Percentiles rank a stretch among this genome's conserved stretches.
Conservation (phyloP, 345 rosid species). For the Eucalyptus tenuipes region DNA sequence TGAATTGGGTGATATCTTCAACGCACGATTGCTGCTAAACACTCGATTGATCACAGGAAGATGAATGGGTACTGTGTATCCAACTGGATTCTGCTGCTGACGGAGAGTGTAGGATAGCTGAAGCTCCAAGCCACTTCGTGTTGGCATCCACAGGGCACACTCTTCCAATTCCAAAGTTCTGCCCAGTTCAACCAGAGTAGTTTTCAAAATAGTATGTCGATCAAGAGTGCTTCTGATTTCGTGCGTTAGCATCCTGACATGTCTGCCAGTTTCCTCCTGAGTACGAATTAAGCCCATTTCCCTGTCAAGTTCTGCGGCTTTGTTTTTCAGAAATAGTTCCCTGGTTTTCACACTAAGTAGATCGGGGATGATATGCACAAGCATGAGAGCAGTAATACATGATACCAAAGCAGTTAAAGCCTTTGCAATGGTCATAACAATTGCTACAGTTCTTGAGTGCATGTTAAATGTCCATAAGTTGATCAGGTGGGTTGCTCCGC, state of each 20-base stretch:
- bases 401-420: constrained; percentile 84
- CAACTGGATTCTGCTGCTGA: constrained; percentile 93
- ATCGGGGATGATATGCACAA: constrained; percentile 96
- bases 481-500: constrained; percentile 96
- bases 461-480: constrained; percentile 80
- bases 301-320: constrained; percentile 95
- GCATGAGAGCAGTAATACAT: constrained; percentile 93
- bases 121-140: constrained; percentile 87
- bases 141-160: constrained; percentile 99
- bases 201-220: constrained; percentile 80
- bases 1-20: constrained; percentile 79
- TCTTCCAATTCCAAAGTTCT: constrained; percentile 87
- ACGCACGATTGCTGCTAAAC: constrained; percentile 55
- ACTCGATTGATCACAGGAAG: constrained; percentile 91
- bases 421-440: constrained; percentile 77
- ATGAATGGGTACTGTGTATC: constrained; percentile 90
- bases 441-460: constrained; percentile 68
- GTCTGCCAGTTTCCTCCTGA: constrained; percentile 94
- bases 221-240: constrained; percentile 96
- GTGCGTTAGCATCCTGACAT: constrained; percentile 95
- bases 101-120: constrained; percentile 90
- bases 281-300: constrained; percentile 98
- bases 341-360: constrained; percentile 85
- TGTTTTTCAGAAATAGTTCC: constrained; percentile 80
- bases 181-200: constrained; percentile 93